Conservation (phyloP, 2,329 filamentous ascomycete genomes). For the Colletotrichum cuscutae region DNA sequence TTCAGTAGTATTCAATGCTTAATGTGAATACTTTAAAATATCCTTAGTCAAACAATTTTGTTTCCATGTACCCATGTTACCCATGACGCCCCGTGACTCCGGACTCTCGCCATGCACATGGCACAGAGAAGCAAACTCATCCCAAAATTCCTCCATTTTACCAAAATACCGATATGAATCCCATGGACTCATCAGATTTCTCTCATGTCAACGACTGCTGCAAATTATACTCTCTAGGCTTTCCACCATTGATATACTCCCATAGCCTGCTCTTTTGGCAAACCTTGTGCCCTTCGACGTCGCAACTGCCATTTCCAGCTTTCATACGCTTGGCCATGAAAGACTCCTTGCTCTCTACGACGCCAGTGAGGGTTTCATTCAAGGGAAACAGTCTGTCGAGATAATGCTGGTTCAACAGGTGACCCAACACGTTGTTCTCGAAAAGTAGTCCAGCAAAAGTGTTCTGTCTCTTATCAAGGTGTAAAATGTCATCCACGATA, state of each 20-base stretch:
- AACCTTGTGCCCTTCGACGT: not conserved
- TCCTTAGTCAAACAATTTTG: not conserved
- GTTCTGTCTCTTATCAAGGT: conserved; percentile 44
- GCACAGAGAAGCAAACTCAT: not conserved
- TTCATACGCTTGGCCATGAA: conserved; percentile 6
- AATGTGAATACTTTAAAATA: not conserved
- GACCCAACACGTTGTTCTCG: conserved; percentile 62
- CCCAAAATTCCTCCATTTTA: not conserved
- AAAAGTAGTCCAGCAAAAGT: conserved; percentile 73
- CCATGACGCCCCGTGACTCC: not conserved
- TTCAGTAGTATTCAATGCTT: not conserved
- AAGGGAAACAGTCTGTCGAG: conserved; percentile 69
- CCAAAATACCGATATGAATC: not conserved
- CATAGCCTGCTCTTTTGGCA: not conserved
- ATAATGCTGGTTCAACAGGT: conserved; percentile 71
- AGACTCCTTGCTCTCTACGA: conserved; percentile 15
- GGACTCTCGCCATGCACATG: not conserved
- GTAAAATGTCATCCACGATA: conserved; percentile 3
- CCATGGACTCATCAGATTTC: not conserved
- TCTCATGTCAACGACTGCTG: not conserved
- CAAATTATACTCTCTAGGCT: not conserved
- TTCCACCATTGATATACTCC: conserved; percentile 3
- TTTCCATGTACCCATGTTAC: not conserved
- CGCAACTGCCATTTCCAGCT: not conserved
- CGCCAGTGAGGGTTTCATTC: conserved; percentile 14